A percentile compares a stretch with the other conserved stretches of the same genome.
Evolutionary conservation across 306 rosid genomes (phyloP).

Genomic region (Quercus aquifolioides): DNA sequence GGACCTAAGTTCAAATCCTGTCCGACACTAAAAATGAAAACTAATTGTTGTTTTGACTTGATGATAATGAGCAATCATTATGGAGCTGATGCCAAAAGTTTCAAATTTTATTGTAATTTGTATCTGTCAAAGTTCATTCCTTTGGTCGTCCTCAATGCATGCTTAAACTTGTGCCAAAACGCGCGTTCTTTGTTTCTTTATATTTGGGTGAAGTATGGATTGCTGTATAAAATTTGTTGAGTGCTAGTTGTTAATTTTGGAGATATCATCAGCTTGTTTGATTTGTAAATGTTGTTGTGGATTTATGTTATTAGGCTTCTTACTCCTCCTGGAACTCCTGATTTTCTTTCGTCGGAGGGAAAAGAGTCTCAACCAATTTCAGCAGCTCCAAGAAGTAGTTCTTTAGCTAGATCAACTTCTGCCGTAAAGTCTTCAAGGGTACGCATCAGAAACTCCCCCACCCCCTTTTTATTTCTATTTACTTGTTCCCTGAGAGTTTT

Average conservation of each 20-base stretch:
- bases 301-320: constrained; percentile 75
- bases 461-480: constrained; percentile 14
- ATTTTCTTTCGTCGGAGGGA: constrained; percentile 62
- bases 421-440: constrained; percentile 83
- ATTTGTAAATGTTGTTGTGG: constrained; percentile 4
- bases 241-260: neutral
- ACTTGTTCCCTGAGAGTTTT: constrained; percentile 5
- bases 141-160: neutral
- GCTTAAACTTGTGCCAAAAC: neutral
- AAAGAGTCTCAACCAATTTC: constrained; percentile 47
- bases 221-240: neutral
- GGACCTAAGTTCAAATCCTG: no score
- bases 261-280: neutral
- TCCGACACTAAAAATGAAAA: no score
- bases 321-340: constrained; percentile 96
- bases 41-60: no score
- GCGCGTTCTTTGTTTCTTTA: no score
- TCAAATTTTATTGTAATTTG: no score
- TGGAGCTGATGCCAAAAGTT: no score
- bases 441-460: constrained; percentile 12
- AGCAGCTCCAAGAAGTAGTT: constrained; percentile 53
- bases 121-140: neutral
- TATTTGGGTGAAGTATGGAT: no score
- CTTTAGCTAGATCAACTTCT: constrained; percentile 62
- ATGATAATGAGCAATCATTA: no score